Base-by-base conservation (phyloP, 306 rosid species). In the Trifolium repens region DNA sequence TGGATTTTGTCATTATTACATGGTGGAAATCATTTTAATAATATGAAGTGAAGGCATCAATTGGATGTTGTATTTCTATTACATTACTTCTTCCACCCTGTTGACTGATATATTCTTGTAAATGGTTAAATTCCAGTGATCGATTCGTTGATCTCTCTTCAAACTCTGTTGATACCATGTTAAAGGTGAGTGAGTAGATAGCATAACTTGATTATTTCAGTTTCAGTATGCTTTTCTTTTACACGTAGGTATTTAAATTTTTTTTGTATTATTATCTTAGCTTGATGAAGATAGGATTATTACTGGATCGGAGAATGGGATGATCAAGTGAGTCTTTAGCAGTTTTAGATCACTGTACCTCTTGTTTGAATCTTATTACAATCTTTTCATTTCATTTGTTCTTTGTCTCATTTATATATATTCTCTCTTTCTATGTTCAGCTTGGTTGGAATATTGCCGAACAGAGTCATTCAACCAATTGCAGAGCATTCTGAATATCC, bases 281-380 rank as follows among this genome's bases (percentile, higher is more conserved):
- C 93, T 94, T 88, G 98, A 94, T 60, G 98, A 94, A 86, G 96
- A 94, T 84, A 85, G 96, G 82, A 77, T 94, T 73, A 86, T 94
- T 73, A 78, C 88, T 71, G 98, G 92, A 86, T 91, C 98, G 1
- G 98, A 90, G 90, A 91, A 88, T 78, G 98, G 97, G 72, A 82
- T 94, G 58, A 94, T 94, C 82, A 94, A 89, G 98, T 94, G 84
- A 94, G 92, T 72, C 63, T 71, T 84, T 74, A 73, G 24, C 22
- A 30, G 76, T 67, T 49, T 60, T 26, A 14, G 73, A 62, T 84
- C 65, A 43, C 22, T 78, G 40, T 61, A 22, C 9, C 43, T 13
- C 44, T 75, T 14, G 27, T 68, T 58, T 71, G 35, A 70, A 24
- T 85, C 49, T 67, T 52, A 60, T 22, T 71, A 53, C 60, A 60